These are phyloP conservation scores for Colletotrichum theobromicola DNA, from an alignment of 2,329 filamentous ascomycete species.

Conservation along the genomic window DNA sequence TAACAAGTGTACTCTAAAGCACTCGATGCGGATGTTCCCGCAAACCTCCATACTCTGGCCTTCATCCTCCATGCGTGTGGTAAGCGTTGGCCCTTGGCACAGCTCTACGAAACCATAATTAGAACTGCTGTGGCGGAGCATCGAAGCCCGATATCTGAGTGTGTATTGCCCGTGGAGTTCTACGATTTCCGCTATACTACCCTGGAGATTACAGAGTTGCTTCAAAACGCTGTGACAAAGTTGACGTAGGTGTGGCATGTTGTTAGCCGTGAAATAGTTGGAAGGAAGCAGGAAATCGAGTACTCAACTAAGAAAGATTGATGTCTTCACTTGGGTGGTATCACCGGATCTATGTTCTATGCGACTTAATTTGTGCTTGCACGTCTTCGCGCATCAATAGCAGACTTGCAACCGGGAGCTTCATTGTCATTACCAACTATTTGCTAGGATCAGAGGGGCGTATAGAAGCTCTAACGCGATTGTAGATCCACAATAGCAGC, in stretches of 20 bases:
- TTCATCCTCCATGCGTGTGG: not conserved
- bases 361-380: accelerated
- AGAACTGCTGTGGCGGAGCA: not conserved
- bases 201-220: not conserved
- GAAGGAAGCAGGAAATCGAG: accelerated
- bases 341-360: not conserved
- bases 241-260: not conserved
- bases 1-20: not conserved
- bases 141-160: not conserved
- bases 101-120: not conserved
- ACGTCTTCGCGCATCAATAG: not conserved
- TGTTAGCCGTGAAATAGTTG: not conserved
- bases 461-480: too few species aligned
- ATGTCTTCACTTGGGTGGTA: not conserved
- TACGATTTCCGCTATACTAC: not conserved
- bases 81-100: not conserved
- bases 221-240: not conserved
- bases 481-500: too few species aligned
- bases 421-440: not conserved
- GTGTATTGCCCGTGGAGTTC: not conserved
- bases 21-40: not conserved
- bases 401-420: not conserved
- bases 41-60: not conserved
- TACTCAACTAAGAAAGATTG: accelerated
- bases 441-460: too few species aligned